Base-by-base conservation (phyloP, 176 grass and related monocot genomes). In the Sorghum bicolor region DNA sequence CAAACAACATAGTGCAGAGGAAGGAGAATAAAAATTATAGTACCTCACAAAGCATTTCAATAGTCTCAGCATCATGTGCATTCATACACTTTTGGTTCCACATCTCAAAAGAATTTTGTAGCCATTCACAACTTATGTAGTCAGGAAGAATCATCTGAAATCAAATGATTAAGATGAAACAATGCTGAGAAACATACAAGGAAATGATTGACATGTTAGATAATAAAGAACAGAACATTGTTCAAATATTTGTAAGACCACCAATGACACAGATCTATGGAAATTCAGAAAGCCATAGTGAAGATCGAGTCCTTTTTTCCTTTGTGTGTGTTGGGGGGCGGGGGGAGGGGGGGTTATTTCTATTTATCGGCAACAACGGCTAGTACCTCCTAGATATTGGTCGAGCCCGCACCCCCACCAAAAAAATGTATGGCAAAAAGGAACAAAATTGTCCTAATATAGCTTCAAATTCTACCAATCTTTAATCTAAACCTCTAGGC, bases 91-190 rank as follows among this genome's bases (percentile, higher is more conserved):
- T 96, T 55, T 84, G 73, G 29, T 84, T 90, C 96, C 93, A 99
- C 19, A 45, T 87, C 43, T 83, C 44, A 41, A 81, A 89, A 80
- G 87, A 93, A 92, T 52, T 73, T 73, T 85, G 81, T 68, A 90
- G 75, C 96, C 96, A 99, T 67, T 82, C 64, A 82, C 33, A 55
- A 62, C 62, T 92, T 75, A 91, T 87, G 75, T 94, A 99, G 60
- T 81, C 74, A 13, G 86, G 87, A 88, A 96, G 91, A 90, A 99
- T 96, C 89, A 99, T 99, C 96, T 99, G 87, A 75, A 88, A 92
- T 86, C 66, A 78, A 78, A 74, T 4, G n/a, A 34, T 64, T 39
- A 83, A 70, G 38, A 41, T 82, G 75, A 86, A 70, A 82, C 26
- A 37, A 69, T 81, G 70, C 44, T 39, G 40, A 81, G 64, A 84